Base-by-base conservation (phyloP, 129 eudicot species). In the Ambrosia artemisiifolia region DNA sequence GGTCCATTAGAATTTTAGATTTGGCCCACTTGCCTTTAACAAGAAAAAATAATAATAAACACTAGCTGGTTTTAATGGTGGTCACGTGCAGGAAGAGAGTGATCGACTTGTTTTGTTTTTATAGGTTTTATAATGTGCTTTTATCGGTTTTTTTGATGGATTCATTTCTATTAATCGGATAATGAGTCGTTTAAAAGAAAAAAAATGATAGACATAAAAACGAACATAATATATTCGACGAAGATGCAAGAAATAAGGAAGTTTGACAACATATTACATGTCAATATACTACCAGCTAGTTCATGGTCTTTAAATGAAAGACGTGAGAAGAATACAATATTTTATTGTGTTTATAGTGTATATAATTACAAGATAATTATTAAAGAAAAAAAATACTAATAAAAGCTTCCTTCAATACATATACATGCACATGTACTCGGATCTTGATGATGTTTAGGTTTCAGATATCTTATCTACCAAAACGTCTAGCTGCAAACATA, bases 401-500 rank as follows among this genome's bases (percentile, higher is more conserved):
- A 60, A 60, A 59, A 32, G 43, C 65, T 32, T 60, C 43, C 65
- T 60, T 32, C 42, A 60, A 3, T 32, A 40, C 30, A 32, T 18
- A 32, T 30, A 59, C 6, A 30, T 32, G 40, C 9, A 59, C 9
- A 59, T 16, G 65, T 30, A 11, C 10, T 30, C 42, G 42, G 9
- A 30, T 32, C 19, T 11, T 60, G 65, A 60, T 9, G 43, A 32
- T 60, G 65, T 4, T 5, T 24, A 56, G 35, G 36, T 20, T 20
- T 56, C n/a, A 56, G 0, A 9, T 20, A 18, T 12, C 10, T 56
- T 38, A 60, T 14, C 65, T 60, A 13, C 16, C 36, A 32, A 60
- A 32, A 60, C 65, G 65, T 60, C 65, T 60, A 0, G 65, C 65
- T 60, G 65, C 65, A 60, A 12, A 33, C 42, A 60, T 60, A 5